phyloP scores from a whole-genome alignment of 2,329 filamentous ascomycete genomes.

The Aspergillus pseudoviridinutans region DNA sequence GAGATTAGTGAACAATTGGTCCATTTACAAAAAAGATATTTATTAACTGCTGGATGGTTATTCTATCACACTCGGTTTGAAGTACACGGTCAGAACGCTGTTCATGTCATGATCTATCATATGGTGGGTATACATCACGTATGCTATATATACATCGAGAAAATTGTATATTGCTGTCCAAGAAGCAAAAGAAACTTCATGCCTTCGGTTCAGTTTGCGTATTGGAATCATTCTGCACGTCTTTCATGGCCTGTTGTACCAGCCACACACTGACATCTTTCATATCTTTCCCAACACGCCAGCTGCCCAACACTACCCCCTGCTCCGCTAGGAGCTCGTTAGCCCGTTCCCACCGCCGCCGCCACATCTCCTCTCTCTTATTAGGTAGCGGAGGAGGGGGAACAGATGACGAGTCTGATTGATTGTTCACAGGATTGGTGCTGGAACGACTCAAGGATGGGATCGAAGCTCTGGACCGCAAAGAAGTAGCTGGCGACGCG shows the following conservation, averaged over 20 bases:
- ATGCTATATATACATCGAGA: not conserved
- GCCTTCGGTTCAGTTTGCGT: not conserved
- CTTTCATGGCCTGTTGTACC: slow-evolving; percentile 37
- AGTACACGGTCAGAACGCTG: not conserved
- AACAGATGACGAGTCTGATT: slow-evolving; percentile 9
- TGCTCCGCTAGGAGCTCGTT: slow-evolving; percentile 39
- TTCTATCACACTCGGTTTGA: not conserved
- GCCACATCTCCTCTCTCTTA: slow-evolving; percentile 49
- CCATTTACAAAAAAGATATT: too few relatives aligned
- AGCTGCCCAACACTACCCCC: slow-evolving; percentile 43
- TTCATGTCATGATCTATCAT: not conserved
- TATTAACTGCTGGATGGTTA: not conserved
- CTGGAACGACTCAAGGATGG: slow-evolving; percentile 15
- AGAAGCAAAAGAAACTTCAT: not conserved
- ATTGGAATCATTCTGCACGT: slow-evolving; percentile 1
- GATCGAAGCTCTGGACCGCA: slow-evolving; percentile 22
- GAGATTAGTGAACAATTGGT: too few relatives aligned
- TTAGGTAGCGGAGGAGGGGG: slow-evolving; percentile 36
- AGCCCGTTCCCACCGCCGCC: slow-evolving; percentile 45
- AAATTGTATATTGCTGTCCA: not conserved
- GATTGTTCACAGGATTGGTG: slow-evolving; percentile 13
- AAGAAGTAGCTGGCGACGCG: slow-evolving; percentile 13
- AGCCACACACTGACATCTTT: slow-evolving; percentile 43
- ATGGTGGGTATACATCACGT: not conserved
- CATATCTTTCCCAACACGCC: slow-evolving; percentile 45